A percentile compares a stretch with the other conserved stretches of the same genome.
phyloP scores from a whole-genome alignment of 2,329 filamentous ascomycete genomes.

The Hypoxylon sp. region DNA sequence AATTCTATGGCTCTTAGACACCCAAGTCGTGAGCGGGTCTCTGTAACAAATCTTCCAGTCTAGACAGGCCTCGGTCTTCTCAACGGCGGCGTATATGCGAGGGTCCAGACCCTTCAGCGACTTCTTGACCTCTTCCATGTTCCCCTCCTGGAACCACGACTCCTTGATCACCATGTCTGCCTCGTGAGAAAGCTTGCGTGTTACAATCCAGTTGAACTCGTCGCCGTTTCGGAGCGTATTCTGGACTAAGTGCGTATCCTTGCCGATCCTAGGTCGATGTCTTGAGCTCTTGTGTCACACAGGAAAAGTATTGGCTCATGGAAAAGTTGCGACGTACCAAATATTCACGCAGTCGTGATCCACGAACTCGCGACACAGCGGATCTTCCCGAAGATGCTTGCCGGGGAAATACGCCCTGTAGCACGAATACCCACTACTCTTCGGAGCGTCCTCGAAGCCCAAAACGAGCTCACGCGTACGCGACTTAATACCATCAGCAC shows the following conservation, averaged over 20 bases:
- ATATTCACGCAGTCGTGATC: conserved; percentile 61
- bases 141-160: conserved; percentile 63
- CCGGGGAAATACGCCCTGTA: conserved; percentile 63
- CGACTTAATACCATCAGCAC: conserved; percentile 64
- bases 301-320: no score
- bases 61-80: conserved; percentile 59
- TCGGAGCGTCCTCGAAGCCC: conserved; percentile 65
- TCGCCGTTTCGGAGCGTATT: conserved; percentile 59
- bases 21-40: conserved; percentile 66
- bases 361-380: conserved; percentile 57
- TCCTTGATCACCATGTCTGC: conserved; percentile 60
- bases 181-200: conserved; percentile 59
- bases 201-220: conserved; percentile 63
- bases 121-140: conserved; percentile 59
- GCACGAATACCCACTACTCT: conserved; percentile 66
- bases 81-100: conserved; percentile 60
- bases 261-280: conserved; percentile 54
- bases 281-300: background rate
- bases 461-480: conserved; percentile 65
- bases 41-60: conserved; percentile 69
- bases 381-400: conserved; percentile 53
- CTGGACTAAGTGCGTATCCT: conserved; percentile 60
- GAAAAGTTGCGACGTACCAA: conserved; percentile 47
- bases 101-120: conserved; percentile 58
- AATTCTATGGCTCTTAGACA: conserved; percentile 63